phyloP scores from a whole-genome alignment of 495 filamentous ascomycete species.

The Cercophora scortea region DNA sequence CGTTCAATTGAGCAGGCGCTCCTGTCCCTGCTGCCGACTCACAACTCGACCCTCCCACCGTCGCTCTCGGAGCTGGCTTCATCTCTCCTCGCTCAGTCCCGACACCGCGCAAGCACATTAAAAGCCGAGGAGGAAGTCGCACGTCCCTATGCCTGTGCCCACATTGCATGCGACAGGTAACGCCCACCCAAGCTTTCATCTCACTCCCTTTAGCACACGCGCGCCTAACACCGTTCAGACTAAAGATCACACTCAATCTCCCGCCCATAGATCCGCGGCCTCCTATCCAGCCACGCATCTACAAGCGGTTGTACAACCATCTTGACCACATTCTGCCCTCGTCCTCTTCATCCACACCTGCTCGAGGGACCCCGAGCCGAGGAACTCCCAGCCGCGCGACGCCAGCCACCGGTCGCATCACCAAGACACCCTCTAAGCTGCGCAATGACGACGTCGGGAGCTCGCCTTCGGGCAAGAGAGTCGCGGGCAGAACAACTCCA shows the following conservation, averaged over 20 bases:
- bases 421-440: constrained; percentile 26
- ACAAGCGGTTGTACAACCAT: constrained; percentile 76
- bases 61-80: constrained; percentile 69
- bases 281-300: constrained; percentile 73
- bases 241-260: constrained; percentile 77
- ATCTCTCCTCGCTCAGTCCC: constrained; percentile 81
- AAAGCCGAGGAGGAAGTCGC: constrained; percentile 87
- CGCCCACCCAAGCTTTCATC: background rate
- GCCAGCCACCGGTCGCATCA: constrained; percentile 12
- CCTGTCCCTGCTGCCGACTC: constrained; percentile 67
- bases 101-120: constrained; percentile 66
- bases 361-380: no score
- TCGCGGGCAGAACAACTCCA: constrained; percentile 5
- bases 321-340: constrained; percentile 63
- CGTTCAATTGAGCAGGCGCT: constrained; percentile 70
- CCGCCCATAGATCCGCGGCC: constrained; percentile 73
- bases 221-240: constrained; percentile 32
- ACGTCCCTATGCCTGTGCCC: constrained; percentile 78
- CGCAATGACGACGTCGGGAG: constrained; percentile 8
- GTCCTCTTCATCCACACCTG: constrained; percentile 9
- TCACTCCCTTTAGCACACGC: background rate
- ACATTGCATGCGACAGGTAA: constrained; percentile 84
- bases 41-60: constrained; percentile 61
- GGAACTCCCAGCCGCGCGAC: constrained; percentile 15
- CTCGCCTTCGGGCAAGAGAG: constrained; percentile 9